Percentiles rank a stretch among this genome's conserved stretches.
Evolutionary conservation across 352 stramenopile species (phyloP).

Genomic region (Phytophthora crassamura): DNA sequence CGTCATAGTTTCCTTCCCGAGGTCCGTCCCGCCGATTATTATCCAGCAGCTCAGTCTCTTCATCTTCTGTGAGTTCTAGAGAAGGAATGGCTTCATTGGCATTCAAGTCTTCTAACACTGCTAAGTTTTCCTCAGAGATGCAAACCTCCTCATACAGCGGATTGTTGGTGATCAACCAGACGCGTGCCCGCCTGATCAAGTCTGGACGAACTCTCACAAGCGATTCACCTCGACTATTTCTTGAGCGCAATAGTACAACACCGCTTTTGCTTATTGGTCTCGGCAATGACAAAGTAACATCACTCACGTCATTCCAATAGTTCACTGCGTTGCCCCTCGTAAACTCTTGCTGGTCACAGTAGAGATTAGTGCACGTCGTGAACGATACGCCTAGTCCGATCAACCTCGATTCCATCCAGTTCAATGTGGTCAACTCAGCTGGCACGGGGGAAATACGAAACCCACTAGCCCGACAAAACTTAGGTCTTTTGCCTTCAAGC

Average conservation of each 20-base stretch:
- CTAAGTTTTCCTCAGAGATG: no score
- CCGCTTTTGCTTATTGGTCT: not conserved
- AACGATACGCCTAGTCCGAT: constrained; percentile 17
- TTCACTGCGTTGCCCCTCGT: constrained; percentile 16
- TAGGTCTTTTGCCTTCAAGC: not conserved
- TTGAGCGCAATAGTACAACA: not conserved
- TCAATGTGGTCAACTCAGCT: constrained; percentile 9
- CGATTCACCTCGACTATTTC: no score
- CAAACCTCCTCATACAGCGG: no score
- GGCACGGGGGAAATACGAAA: no score
- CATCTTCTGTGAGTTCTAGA: not conserved
- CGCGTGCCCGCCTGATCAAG: no score
- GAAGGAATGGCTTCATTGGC: not conserved
- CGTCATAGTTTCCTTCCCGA: no score
- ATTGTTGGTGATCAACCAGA: no score
- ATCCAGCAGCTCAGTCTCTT: not conserved
- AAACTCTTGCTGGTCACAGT: constrained; percentile 17
- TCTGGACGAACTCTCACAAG: no score
- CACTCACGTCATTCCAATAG: constrained; percentile 14
- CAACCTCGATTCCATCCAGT: constrained; percentile 8
- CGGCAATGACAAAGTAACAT: not conserved
- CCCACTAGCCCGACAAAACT: constrained; percentile 15
- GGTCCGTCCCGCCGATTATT: no score
- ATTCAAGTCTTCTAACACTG: not conserved
- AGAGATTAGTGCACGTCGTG: constrained; percentile 15